Evolutionary conservation across 1,139 yeast species (phyloP), one percentile per base, ranked within the genome.

Genomic region (Meyerozyma elateridarum): DNA sequence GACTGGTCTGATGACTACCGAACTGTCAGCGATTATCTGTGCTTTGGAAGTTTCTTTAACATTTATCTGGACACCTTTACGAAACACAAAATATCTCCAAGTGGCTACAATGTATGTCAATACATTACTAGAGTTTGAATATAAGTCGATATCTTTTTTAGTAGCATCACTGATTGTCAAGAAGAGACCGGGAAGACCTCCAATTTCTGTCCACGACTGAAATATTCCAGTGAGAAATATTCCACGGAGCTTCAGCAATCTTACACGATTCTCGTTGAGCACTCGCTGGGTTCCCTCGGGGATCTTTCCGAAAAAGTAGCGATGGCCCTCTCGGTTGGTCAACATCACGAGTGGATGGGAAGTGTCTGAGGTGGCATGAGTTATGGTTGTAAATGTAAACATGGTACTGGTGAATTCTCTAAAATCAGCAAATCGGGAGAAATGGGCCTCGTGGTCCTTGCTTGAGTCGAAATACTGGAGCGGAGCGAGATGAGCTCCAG

Each of bases 161-260:
- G 89, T 89, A 39, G 85, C 83, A 46, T 87, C 96, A 34, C 88
- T 79, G n/a, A 84, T 66, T 0, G 96, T 87, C 35, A 91, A 60
- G 33, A 89, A 75, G 45, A 87, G 61, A 0, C 98, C 98, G 0
- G 97, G 96, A 8, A 91, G 57, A 0, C 98, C 98, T 8, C 95
- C 89, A 5, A 88, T 61, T 15, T 79, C 70, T 5, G 71, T 56
- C 96, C 96, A 89, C 8, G 59, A 41, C 32, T 68, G 61, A 9
- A 84, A 44, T 9, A 64, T 64, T 2, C 98, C 98, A 0, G 95
- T 79, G 6, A 89, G 49, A 47, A 85, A 88, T 3, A 89, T 64
- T 20, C 78, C 74, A 34, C 73, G 69, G 21, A 87, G 58, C 42
- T 75, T 79, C 27, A 71, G 71, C 14, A 79, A 59, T 39, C 72